Base-by-base conservation (phyloP, 2,329 filamentous ascomycete species). In the Alternaria alternata region DNA sequence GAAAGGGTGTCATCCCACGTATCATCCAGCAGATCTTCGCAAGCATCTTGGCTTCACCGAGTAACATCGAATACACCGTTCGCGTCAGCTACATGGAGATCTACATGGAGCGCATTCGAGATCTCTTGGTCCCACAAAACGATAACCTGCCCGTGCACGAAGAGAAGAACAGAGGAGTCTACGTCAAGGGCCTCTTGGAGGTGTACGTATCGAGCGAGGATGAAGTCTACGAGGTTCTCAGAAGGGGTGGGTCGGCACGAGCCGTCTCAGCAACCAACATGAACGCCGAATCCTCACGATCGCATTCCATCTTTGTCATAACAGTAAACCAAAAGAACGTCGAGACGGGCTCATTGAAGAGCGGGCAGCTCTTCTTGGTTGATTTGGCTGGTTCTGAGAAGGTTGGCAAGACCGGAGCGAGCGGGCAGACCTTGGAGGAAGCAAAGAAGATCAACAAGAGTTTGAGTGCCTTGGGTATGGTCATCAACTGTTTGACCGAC, bases 371-470 rank as follows among this genome's bases (percentile, higher is more conserved):
- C 22, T 98, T 97, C 86, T 84, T 99, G 78, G 95, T 99, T 65
- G 95, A 99, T 89, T 84, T 99, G 84, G 95, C 95, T 54, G 95
- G 95, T 85, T 97, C 93, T 75, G 95, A 99, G 82, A 98, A 98
- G 83, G 93, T 98, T 52, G 94, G 95, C 77, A 98, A 99, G 86
- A 99, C 95, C 30, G 95, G 95, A 70, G 95, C 95, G 64, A 97
- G 93, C 78, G 95, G 95, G 58, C 95, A 98, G 81, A 98, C 94
- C 5, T 85, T 99, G 43, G 95, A 98, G 80, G 95, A 99, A 79
- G 95, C 95, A 62, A 98, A 98, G 86, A 99, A 99, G 86, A 99
- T 99, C 86, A 99, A 99, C 87, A 98, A 98, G 86, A 97, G 93
- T 85, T 87, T 99, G 83, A 97, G 94, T 82, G 94, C 95, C 56